phyloP scores from a whole-genome alignment of 345 rosid genomes.

The Aegle marmelos region DNA sequence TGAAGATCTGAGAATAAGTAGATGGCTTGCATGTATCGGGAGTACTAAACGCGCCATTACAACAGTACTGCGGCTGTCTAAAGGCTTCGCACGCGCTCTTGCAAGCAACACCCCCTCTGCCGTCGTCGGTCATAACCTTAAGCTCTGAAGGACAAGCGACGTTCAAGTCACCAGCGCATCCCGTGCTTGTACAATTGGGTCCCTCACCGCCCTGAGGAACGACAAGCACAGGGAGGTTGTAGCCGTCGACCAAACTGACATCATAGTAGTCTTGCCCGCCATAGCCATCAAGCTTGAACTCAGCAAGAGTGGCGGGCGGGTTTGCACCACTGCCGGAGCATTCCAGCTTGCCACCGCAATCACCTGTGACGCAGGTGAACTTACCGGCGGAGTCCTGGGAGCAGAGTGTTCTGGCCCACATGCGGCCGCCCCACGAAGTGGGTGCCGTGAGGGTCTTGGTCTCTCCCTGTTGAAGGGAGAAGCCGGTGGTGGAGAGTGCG shows the following conservation, averaged over 20 bases:
- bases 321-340: conserved; percentile 74
- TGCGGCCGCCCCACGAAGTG: conserved; percentile 83
- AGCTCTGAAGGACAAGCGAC: conserved; percentile 80
- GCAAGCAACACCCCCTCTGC: conserved; percentile 53
- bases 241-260: conserved; percentile 92
- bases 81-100: conserved; percentile 95
- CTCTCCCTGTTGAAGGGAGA: conserved; percentile 67
- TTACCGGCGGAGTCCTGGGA: conserved; percentile 55
- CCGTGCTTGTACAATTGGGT: conserved; percentile 61
- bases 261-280: conserved; percentile 78
- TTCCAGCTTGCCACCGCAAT: conserved; percentile 78
- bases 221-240: conserved; percentile 81
- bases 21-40: conserved; percentile 85
- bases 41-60: conserved; percentile 63
- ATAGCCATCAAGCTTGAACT: conserved; percentile 73
- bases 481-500: conserved; percentile 75
- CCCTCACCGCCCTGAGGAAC: conserved; percentile 81
- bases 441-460: conserved; percentile 56
- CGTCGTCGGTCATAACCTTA: conserved; percentile 46
- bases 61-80: conserved; percentile 70
- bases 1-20: conserved; percentile 66
- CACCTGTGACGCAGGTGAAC: conserved; percentile 77
- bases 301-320: conserved; percentile 87
- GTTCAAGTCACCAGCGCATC: conserved; percentile 76
- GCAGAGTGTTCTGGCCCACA: conserved; percentile 92